A percentile compares a stretch with the other conserved stretches of the same genome.
These are phyloP conservation scores for Pluteus cervinus DNA, from an alignment of 768 basidiomycete genomes.

Conservation along the genomic window DNA sequence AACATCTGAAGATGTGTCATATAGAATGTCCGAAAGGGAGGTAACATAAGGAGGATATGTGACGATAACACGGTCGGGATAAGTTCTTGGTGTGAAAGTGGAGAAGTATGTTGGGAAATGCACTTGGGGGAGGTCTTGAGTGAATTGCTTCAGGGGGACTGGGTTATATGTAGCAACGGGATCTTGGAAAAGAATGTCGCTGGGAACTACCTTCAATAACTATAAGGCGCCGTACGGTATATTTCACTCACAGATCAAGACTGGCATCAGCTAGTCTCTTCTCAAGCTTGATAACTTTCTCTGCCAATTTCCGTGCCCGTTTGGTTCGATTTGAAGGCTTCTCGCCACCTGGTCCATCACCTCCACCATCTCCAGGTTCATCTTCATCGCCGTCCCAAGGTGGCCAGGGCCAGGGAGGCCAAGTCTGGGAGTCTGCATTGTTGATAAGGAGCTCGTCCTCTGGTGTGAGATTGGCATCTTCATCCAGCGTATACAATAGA, in stretches of 20 bases:
- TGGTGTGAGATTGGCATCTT: slow-evolving; percentile 27
- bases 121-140: slow-evolving; percentile 64
- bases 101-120: slow-evolving; percentile 84
- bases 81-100: slow-evolving; percentile 71
- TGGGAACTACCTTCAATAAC: slow-evolving; percentile 15
- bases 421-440: slow-evolving; percentile 41
- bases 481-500: slow-evolving; percentile 55
- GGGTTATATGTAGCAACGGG: slow-evolving; percentile 91
- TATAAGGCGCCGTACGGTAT: not conserved
- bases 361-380: slow-evolving; percentile 33
- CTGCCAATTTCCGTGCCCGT: slow-evolving; percentile 58
- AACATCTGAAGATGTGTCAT: slow-evolving; percentile 58
- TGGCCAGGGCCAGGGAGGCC: slow-evolving; percentile 85
- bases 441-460: slow-evolving; percentile 15
- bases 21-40: slow-evolving; percentile 64
- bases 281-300: slow-evolving; percentile 74
- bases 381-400: slow-evolving; percentile 72
- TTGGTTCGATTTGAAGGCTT: slow-evolving; percentile 46
- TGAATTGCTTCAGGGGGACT: slow-evolving; percentile 60
- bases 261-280: slow-evolving; percentile 69
- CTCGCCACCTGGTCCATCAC: slow-evolving; percentile 31
- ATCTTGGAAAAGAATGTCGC: slow-evolving; percentile 68
- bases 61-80: slow-evolving; percentile 72
- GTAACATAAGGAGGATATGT: slow-evolving; percentile 74
- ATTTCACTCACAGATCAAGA: slow-evolving; percentile 60